These are phyloP conservation scores for Botryotinia narcissicola DNA, from an alignment of 2,329 filamentous ascomycete genomes.

Conservation along the genomic window DNA sequence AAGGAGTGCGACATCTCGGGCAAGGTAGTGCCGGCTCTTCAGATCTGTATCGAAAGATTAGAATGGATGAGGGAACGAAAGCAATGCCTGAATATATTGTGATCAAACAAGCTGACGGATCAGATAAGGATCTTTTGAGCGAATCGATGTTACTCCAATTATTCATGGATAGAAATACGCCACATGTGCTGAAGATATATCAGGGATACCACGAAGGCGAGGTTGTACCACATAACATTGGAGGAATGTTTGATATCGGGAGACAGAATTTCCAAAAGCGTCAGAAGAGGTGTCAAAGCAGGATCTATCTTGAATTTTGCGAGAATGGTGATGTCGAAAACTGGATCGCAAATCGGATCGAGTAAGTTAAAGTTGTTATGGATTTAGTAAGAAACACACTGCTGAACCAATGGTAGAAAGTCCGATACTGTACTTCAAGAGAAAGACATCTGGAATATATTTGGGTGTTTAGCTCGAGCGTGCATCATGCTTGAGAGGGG, in stretches of 20 bases:
- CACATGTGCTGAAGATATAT: neutral
- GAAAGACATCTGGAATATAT: neutral
- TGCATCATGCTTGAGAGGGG: neutral
- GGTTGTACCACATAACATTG: neutral
- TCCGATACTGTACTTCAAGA: neutral
- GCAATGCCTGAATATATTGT: neutral
- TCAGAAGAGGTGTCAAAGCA: neutral
- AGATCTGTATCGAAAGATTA: constrained; percentile 1
- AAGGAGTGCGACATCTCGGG: neutral
- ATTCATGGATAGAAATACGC: neutral
- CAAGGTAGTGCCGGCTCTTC: neutral
- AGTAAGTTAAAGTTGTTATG: neutral
- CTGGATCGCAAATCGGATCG: neutral
- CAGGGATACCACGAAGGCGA: neutral
- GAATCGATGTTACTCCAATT: constrained; percentile 1
- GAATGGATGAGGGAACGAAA: neutral
- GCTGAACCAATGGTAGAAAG: neutral
- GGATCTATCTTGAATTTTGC: constrained; percentile 6
- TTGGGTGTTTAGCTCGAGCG: constrained; percentile 6
- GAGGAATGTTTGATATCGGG: constrained; percentile 3
- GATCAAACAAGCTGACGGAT: neutral
- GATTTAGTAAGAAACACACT: accelerated
- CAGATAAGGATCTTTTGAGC: neutral
- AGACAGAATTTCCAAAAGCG: neutral
- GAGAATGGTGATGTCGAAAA: neutral